Evolutionary conservation across 371 early-diverging fungal genomes (phyloP).

Genomic region (Rhizopus arrhizus): DNA sequence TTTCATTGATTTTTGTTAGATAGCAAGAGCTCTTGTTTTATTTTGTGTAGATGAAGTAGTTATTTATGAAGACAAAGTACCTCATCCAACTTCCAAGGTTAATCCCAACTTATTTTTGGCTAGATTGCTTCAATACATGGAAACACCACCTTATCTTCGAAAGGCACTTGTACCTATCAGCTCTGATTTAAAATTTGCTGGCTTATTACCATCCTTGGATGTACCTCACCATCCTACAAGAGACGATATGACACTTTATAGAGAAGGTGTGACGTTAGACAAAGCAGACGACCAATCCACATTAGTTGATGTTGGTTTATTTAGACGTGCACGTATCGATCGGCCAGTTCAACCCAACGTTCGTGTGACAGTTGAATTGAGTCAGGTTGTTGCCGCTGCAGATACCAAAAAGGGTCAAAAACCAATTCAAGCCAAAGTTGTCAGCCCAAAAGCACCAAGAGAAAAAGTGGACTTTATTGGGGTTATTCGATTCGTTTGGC

Average conservation of each 20-base stretch:
- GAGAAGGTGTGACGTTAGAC: slow-evolving; percentile 70
- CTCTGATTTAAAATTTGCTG: slow-evolving; percentile 72
- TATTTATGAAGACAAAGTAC: slow-evolving; percentile 64
- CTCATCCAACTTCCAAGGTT: slow-evolving; percentile 30
- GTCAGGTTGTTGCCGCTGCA: slow-evolving; percentile 43
- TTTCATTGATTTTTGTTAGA: slow-evolving; percentile 27
- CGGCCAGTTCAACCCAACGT: slow-evolving; percentile 61
- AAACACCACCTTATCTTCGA: slow-evolving; percentile 71
- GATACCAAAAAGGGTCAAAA: slow-evolving; percentile 53
- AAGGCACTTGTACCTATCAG: slow-evolving; percentile 71
- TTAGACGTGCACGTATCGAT: slow-evolving; percentile 59
- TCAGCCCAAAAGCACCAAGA: slow-evolving; percentile 65
- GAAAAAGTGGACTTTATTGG: slow-evolving; percentile 75
- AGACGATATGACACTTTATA: slow-evolving; percentile 60
- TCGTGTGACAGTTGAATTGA: slow-evolving; percentile 73
- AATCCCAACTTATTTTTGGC: slow-evolving; percentile 68
- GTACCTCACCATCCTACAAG: slow-evolving; percentile 71
- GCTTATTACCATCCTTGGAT: slow-evolving; percentile 72
- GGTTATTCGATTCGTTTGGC: slow-evolving; percentile 74
- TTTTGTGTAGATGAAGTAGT: slow-evolving; percentile 73
- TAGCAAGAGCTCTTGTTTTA: slow-evolving; percentile 66
- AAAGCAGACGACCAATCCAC: slow-evolving; percentile 45
- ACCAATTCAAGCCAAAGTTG: slow-evolving; percentile 60
- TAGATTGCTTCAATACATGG: slow-evolving; percentile 68
- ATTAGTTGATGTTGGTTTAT: slow-evolving; percentile 68